Base-by-base conservation (phyloP, 257 asterid genomes). In the Nicotiana obtusifolia region DNA sequence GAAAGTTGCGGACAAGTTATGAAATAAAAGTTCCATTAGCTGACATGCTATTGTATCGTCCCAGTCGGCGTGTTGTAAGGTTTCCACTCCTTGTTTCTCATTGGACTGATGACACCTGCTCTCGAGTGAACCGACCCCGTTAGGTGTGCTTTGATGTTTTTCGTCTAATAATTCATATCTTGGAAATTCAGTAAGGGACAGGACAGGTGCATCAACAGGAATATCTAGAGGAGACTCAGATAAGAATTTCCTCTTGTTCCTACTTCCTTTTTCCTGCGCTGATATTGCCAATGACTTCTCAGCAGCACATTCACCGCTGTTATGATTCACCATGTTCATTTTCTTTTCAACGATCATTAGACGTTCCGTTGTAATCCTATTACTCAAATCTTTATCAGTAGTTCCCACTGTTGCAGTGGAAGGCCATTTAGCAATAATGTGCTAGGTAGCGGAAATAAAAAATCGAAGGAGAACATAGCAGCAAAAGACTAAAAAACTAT, bases 241-340 rank as follows among this genome's bases (percentile, higher is more conserved):
- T 59, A 91, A 56, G 84, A 82, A 90, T 79, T 93, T 94, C 89
- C 97, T 84, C 86, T 94, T 94, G 80, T 93, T 93, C 86, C 95
- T 86, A 71, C 91, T 86, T 81, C 89, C 93, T 77, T 89, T 89
- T 81, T 84, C 91, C 47, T 44, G 82, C 68, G 84, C 78, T 62
- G 78, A 78, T 81, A 59, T 85, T 59, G 83, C 47, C 9, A 84
- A 65, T 37, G 69, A 52, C 68, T 83, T 83, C 52, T 89, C 90
- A 81, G 22, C 59, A 79, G 85, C 78, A 56, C 82, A 84, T 73
- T 78, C 88, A 82, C 33, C 77, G 60, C 47, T 86, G 81, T 82
- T 82, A 52, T 11, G 86, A 62, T 82, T 88, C 19, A 84, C 87
- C 95, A 91, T 89, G 60, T 76, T 49, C 80, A 24, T 49, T 49